Conservation (phyloP, 148 eudicot genomes). For the Cornus florida region DNA sequence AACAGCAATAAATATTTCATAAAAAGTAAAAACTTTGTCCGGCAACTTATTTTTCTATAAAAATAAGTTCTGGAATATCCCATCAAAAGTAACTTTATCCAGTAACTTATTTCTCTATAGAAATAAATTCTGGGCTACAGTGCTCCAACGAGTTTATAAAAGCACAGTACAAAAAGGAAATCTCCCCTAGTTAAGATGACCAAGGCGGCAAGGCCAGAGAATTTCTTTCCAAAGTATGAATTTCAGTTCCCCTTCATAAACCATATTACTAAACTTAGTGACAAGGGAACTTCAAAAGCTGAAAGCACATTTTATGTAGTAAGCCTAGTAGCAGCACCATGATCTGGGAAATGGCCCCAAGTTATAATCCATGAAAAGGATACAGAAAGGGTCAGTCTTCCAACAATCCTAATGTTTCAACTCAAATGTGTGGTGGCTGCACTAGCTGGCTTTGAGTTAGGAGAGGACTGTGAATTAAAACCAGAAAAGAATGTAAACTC, state of each 20-base stretch:
- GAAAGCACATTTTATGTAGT: neutral
- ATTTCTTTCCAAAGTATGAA: neutral
- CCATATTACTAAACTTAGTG: neutral
- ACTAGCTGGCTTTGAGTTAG: neutral
- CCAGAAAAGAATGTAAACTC: neutral
- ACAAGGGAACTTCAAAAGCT: neutral
- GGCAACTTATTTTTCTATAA: neutral
- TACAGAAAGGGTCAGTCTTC: neutral
- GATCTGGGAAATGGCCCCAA: neutral
- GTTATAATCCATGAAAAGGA: neutral
- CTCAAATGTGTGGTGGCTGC: neutral
- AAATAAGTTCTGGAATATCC: neutral
- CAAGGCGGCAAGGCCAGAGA: neutral
- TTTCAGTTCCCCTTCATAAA: neutral
- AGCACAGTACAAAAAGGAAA: neutral
- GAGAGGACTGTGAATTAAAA: conserved; percentile 3
- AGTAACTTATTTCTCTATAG: too few species aligned
- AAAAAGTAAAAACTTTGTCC: neutral
- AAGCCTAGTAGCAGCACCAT: neutral
- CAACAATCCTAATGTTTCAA: neutral
- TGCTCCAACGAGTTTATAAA: neutral
- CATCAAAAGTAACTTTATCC: too few species aligned
- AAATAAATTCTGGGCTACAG: neutral
- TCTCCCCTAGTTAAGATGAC: neutral
- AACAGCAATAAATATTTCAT: conserved; percentile 1